Percentiles rank a stretch among this genome's conserved stretches.
phyloP scores from a whole-genome alignment of 345 rosid genomes.

The Eucalyptus lansdowneana region DNA sequence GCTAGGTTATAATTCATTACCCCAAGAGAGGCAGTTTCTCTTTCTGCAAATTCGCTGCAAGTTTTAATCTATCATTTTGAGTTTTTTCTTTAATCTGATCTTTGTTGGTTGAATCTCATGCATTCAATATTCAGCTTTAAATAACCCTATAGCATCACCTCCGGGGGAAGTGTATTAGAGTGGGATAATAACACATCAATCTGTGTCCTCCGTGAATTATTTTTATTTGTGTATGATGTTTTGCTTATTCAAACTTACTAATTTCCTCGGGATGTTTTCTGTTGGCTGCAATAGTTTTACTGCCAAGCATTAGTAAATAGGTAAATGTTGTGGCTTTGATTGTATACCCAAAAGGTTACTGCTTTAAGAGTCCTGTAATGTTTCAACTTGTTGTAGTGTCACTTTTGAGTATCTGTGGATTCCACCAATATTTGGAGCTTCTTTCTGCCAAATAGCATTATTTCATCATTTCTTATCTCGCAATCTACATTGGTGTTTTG shows the following conservation, averaged over 20 bases:
- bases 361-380: neutral
- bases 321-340: neutral
- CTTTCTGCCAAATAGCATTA: neutral
- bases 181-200: neutral
- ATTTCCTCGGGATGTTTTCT: neutral
- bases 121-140: neutral
- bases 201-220: neutral
- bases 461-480: neutral
- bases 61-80: neutral
- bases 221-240: neutral
- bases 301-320: neutral
- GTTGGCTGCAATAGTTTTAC: neutral
- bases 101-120: neutral
- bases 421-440: neutral
- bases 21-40: neutral
- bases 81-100: neutral
- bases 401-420: neutral
- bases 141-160: neutral
- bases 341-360: neutral
- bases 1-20: neutral
- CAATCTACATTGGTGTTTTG: neutral
- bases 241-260: neutral
- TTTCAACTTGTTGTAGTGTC: neutral
- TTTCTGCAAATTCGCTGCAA: neutral
- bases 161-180: neutral